A percentile compares a stretch with the other conserved stretches of the same genome.
phyloP scores from a whole-genome alignment of 164 flowering plant genomes.

The Sedum album region DNA sequence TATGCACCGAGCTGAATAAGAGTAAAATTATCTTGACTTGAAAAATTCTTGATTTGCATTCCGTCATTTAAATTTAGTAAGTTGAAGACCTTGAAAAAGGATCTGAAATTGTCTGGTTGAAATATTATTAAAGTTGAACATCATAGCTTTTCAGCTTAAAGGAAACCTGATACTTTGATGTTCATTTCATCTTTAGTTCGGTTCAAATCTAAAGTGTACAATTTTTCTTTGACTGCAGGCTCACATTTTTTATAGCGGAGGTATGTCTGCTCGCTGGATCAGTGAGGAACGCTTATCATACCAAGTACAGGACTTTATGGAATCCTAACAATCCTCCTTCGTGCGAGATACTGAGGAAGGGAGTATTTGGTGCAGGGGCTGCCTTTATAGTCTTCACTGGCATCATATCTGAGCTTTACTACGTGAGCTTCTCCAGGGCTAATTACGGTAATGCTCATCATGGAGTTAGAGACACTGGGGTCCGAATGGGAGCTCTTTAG shows the following conservation, averaged over 20 bases:
- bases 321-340: constrained; percentile 21
- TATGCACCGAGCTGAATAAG: no score
- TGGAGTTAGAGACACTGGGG: constrained; percentile 29
- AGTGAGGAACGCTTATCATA: constrained; percentile 55
- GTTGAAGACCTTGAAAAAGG: no score
- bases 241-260: constrained; percentile 55
- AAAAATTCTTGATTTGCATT: no score
- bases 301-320: constrained; percentile 32
- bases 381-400: constrained; percentile 54
- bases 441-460: constrained; percentile 17
- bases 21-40: no score
- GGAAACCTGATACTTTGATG: no score
- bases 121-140: no score
- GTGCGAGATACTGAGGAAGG: constrained; percentile 48
- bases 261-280: constrained; percentile 60
- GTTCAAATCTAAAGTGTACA: background rate
- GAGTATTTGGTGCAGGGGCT: constrained; percentile 68
- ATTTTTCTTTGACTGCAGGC: constrained; percentile 27
- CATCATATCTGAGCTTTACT: constrained; percentile 47
- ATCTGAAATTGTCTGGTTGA: no score
- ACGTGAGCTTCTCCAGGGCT: constrained; percentile 44
- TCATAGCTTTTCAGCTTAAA: no score
- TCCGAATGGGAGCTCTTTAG: constrained; percentile 31
- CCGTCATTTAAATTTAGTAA: no score
- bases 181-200: no score